Conservation (phyloP, 805 yeast genomes). For the Wickerhamiella parazyma region DNA sequence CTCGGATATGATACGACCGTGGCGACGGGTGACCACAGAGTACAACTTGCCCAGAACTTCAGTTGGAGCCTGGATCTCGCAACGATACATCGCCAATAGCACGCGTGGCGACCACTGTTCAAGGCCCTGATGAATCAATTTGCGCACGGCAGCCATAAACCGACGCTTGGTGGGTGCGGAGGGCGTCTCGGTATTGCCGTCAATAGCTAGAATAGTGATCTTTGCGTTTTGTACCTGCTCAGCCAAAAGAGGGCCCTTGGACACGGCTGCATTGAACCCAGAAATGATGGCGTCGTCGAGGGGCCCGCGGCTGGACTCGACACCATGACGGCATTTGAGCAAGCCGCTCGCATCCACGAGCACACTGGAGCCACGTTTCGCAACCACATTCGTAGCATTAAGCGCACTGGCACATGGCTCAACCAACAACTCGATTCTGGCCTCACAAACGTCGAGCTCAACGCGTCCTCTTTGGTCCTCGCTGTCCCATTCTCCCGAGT, state of each 20-base stretch:
- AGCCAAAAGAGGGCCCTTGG: slow-evolving; percentile 76
- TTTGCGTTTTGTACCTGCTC: slow-evolving; percentile 77
- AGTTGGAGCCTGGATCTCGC: slow-evolving; percentile 90
- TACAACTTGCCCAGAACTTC: slow-evolving; percentile 93
- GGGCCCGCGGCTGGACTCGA: slow-evolving; percentile 22
- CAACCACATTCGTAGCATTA: background rate
- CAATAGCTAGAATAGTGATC: slow-evolving; percentile 15
- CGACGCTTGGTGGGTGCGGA: slow-evolving; percentile 42
- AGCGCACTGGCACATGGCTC: slow-evolving; percentile 38
- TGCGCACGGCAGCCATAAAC: slow-evolving; percentile 57
- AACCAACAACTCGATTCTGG: slow-evolving; percentile 31
- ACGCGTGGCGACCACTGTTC: slow-evolving; percentile 78
- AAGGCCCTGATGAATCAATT: slow-evolving; percentile 55
- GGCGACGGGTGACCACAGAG: slow-evolving; percentile 79
- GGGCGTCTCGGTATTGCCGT: slow-evolving; percentile 12
- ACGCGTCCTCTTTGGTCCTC: slow-evolving; percentile 19
- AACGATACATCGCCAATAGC: slow-evolving; percentile 81
- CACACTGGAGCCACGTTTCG: slow-evolving; percentile 32
- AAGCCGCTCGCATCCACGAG: slow-evolving; percentile 40
- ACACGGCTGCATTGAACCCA: slow-evolving; percentile 73
- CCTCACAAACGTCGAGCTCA: slow-evolving; percentile 39
- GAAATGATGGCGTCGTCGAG: slow-evolving; percentile 54
- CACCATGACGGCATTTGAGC: slow-evolving; percentile 15
- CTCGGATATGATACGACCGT: slow-evolving; percentile 75
- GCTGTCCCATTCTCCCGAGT: slow-evolving; percentile 32